Conservation (phyloP, 805 yeast genomes). For the Candida methanosorbosa region DNA sequence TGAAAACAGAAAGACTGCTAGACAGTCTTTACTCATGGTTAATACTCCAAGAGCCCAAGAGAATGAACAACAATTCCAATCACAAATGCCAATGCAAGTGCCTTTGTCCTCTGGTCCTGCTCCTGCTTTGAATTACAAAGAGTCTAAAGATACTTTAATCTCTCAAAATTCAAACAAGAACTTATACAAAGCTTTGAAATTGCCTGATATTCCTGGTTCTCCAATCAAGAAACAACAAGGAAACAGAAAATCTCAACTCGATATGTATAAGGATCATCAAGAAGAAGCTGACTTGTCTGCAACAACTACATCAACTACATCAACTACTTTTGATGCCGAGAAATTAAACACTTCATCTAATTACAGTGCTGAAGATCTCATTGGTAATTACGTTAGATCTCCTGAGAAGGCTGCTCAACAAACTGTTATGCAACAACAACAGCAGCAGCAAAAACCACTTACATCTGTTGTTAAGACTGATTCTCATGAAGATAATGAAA, state of each 20-base stretch:
- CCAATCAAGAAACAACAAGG: constrained; percentile 16
- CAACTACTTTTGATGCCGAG: no score
- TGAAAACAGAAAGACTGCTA: constrained; percentile 11
- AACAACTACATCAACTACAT: no score
- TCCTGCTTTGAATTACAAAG: constrained; percentile 16
- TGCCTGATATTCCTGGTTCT: constrained; percentile 38
- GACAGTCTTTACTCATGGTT: constrained; percentile 17
- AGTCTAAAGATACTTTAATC: constrained; percentile 33
- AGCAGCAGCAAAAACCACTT: no score
- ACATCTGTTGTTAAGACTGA: no score
- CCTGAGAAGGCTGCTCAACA: neutral
- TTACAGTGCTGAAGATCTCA: neutral
- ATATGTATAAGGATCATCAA: no score
- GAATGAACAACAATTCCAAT: no score
- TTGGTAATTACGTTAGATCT: neutral
- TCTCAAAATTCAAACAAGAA: constrained; percentile 26
- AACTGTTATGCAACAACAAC: no score
- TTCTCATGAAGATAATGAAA: neutral
- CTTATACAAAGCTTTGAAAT: constrained; percentile 36
- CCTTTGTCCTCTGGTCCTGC: constrained; percentile 3
- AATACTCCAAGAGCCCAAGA: neutral
- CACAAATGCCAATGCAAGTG: neutral
- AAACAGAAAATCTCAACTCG: neutral
- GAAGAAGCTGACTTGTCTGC: no score
- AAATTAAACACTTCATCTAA: no score